phyloP scores from a whole-genome alignment of 345 rosid genomes.

The Populus euphratica region DNA sequence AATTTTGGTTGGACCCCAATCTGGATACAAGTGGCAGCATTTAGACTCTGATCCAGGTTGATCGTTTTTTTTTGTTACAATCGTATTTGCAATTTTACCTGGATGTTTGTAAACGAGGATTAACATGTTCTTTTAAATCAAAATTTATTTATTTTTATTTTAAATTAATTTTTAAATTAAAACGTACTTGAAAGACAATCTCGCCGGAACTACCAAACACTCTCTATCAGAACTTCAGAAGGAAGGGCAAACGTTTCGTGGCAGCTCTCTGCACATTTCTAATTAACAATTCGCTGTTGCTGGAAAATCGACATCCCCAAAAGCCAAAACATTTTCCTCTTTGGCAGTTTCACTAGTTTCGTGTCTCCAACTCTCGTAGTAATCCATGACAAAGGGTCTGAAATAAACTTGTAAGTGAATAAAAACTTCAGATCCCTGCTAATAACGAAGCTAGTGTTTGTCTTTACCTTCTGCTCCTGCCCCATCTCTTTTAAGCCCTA shows the following conservation, averaged over 20 bases:
- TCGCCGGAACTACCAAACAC: too few relatives aligned
- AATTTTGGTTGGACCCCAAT: too few relatives aligned
- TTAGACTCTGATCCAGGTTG: too few relatives aligned
- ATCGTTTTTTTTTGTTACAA: too few relatives aligned
- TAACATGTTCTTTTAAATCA: too few relatives aligned
- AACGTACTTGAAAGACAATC: too few relatives aligned
- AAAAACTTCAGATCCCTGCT: not conserved
- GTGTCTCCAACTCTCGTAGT: not conserved
- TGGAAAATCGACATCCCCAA: slow-evolving; percentile 18
- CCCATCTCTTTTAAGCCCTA: not conserved
- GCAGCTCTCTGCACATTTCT: slow-evolving; percentile 22
- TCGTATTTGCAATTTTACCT: too few relatives aligned
- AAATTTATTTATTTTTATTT: too few relatives aligned
- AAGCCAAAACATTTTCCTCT: slow-evolving; percentile 8
- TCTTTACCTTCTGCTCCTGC: not conserved
- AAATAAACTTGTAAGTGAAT: not conserved
- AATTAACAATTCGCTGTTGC: slow-evolving; percentile 20
- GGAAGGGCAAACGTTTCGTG: slow-evolving; percentile 20
- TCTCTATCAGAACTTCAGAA: not conserved
- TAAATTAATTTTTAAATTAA: too few relatives aligned
- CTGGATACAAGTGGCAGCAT: not conserved
- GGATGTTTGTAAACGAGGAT: too few relatives aligned
- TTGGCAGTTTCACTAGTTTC: slow-evolving; percentile 10
- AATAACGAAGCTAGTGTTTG: not conserved
- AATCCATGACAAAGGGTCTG: not conserved